phyloP scores from a whole-genome alignment of 805 yeast species.

The Wickerhamiella sergipiensis region DNA sequence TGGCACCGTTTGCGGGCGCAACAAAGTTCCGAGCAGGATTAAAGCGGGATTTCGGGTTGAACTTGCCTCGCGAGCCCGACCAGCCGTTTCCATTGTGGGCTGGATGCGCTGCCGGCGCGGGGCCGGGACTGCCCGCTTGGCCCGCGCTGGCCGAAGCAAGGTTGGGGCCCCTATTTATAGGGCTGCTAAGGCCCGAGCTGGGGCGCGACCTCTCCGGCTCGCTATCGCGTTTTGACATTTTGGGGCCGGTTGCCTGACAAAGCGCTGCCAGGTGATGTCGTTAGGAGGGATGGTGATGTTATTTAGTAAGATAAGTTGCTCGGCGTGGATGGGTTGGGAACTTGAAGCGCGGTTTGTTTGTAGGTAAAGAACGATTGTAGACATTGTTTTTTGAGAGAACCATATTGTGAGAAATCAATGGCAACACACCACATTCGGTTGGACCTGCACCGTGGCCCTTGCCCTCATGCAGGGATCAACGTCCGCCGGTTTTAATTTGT shows the following conservation, averaged over 20 bases:
- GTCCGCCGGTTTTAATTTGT: not conserved
- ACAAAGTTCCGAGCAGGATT: not conserved
- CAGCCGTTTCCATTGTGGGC: not conserved
- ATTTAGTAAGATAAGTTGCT: not conserved
- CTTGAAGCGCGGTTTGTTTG: no score
- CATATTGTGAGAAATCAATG: no score
- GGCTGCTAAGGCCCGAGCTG: not conserved
- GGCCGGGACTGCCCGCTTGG: not conserved
- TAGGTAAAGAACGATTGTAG: no score
- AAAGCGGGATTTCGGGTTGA: slow-evolving; percentile 1
- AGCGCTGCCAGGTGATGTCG: not conserved
- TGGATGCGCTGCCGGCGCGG: not conserved
- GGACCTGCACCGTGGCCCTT: no score
- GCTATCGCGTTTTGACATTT: not conserved
- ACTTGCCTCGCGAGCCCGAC: not conserved
- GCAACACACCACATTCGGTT: no score
- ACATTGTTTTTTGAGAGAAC: no score
- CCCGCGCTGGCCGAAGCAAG: not conserved
- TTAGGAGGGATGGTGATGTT: not conserved
- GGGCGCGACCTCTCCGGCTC: not conserved
- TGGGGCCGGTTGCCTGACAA: not conserved
- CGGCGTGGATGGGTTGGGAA: no score
- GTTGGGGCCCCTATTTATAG: not conserved
- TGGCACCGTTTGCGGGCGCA: not conserved
- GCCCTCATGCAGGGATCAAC: not conserved